Evolutionary conservation across 169 alveolate species (phyloP), one percentile per base, ranked within the genome.

Genomic region (Plasmodium berghei): DNA sequence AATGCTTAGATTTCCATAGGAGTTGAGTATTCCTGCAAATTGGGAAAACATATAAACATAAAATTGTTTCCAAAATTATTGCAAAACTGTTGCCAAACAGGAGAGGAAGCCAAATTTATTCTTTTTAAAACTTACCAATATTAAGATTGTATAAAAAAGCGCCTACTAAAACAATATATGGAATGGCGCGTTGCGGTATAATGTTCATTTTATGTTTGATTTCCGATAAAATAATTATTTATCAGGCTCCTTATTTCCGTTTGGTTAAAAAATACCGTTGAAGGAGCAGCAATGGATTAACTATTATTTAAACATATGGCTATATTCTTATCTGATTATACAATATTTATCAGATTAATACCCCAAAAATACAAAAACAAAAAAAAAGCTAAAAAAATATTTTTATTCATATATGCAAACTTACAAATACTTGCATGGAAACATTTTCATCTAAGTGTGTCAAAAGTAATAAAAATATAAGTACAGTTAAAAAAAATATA

Each of bases 1-100:
- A 5, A 85, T 72, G 28, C 62, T 85, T 8, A 85, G 63, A 61
- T 85, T 85, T 16, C 91, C 91, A 85, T 72, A 85, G 5, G 91
- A 71, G 22, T 85, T 85, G 40, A 85, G 28, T 40, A 71, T 46
- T 22, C 91, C 91, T 77, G 62, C 28, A n/a, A 12, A 1, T 18
- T 28, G 28, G n/a, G 2, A 52, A 52, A 52, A 0, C 22, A 16
- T 18, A 12, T 9, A 48, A 48, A 14, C 0, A 48, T 22, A 22
- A 22, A 22, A 22, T 22, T 22, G 26, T 22, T 22, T 0, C 26
- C 1, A 22, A 22, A 22, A 22, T 22, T 22, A 1, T 22, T 22
- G 26, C 26, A 22, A 22, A 22, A 1, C 1, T 22, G 26, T 0
- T 22, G 26, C 1, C 1, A 22, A 0, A 22, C 26, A 22, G 26